A percentile compares a stretch with the other conserved stretches of the same genome.
phyloP scores from a whole-genome alignment of 225 moss, liverwort and hornwort genomes.

The Straminergon stramineum region DNA sequence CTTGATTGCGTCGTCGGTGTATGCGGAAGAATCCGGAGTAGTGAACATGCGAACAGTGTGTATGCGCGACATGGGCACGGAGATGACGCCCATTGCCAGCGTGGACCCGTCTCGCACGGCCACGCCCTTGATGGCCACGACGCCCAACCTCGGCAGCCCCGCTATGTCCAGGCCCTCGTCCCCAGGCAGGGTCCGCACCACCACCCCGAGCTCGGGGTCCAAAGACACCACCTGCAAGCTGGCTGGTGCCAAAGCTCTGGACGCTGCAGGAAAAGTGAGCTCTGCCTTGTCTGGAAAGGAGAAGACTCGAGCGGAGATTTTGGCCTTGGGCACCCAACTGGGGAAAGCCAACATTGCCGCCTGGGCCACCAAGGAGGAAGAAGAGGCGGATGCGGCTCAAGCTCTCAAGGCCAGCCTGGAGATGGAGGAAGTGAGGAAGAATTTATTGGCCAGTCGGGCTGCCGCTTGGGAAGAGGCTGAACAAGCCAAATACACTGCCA shows the following conservation, averaged over 20 bases:
- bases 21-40: background rate
- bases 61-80: constrained; percentile 96
- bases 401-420: constrained; percentile 67
- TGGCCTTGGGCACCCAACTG: constrained; percentile 37
- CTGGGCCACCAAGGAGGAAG: constrained; percentile 89
- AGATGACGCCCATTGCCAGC: constrained; percentile 89
- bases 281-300: constrained; percentile 25
- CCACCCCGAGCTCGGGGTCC: constrained; percentile 7
- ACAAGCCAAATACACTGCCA: constrained; percentile 73
- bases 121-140: constrained; percentile 79
- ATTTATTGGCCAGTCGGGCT: constrained; percentile 65
- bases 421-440: constrained; percentile 78
- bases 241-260: constrained; percentile 4
- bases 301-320: constrained; percentile 42
- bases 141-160: constrained; percentile 79
- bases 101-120: constrained; percentile 82
- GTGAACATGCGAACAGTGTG: constrained; percentile 59
- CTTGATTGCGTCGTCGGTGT: background rate
- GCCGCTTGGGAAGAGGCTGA: constrained; percentile 90
- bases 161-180: constrained; percentile 60
- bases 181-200: constrained; percentile 8
- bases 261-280: background rate
- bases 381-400: constrained; percentile 71
- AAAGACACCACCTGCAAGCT: background rate
- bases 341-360: constrained; percentile 49